These are phyloP conservation scores for Lactarius hatsudake DNA, from an alignment of 768 basidiomycete species.

Conservation along the genomic window DNA sequence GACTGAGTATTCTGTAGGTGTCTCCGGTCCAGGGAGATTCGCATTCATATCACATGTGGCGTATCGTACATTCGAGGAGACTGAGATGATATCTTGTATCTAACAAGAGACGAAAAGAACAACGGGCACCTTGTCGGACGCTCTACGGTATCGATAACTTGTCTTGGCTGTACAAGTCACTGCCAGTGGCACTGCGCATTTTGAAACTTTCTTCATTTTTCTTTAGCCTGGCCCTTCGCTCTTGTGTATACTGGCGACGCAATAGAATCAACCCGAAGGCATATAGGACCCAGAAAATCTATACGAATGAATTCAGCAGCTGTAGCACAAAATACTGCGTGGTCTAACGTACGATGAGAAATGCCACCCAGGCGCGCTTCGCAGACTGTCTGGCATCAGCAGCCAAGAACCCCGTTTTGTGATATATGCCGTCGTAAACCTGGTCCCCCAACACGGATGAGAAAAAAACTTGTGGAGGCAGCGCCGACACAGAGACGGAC, in stretches of 20 bases:
- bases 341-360: constrained; percentile 12
- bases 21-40: no score
- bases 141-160: neutral
- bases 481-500: constrained; percentile 28
- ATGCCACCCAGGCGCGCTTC: constrained; percentile 18
- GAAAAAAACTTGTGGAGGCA: neutral
- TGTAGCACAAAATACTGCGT: neutral
- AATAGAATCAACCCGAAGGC: constrained; percentile 9
- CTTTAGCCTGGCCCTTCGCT: constrained; percentile 4
- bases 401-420: constrained; percentile 22
- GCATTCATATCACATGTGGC: no score
- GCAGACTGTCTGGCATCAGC: constrained; percentile 7
- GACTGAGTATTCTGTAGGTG: no score
- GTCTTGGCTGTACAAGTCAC: neutral
- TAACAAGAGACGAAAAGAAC: neutral
- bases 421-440: constrained; percentile 17
- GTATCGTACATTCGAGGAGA: neutral
- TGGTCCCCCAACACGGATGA: neutral
- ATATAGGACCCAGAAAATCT: constrained; percentile 19
- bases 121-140: no score
- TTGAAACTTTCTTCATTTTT: constrained; percentile 5
- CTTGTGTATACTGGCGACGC: constrained; percentile 22
- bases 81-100: neutral
- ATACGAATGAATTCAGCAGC: neutral
- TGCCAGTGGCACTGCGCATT: neutral